phyloP scores from a whole-genome alignment of 2,329 filamentous ascomycete species.

The Moelleriella libera region DNA sequence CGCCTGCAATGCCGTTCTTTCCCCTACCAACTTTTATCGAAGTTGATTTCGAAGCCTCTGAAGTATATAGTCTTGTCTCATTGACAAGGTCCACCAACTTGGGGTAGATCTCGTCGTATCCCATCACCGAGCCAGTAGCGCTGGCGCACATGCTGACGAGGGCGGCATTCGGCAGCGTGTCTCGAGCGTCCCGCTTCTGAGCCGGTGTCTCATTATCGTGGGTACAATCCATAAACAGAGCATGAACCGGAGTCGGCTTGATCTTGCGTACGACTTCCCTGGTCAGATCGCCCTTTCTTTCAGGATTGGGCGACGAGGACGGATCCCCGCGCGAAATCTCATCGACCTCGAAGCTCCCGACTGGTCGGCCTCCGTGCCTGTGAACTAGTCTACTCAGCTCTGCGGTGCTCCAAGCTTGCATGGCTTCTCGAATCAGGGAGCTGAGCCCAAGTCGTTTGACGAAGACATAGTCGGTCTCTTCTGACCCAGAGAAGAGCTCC shows the following conservation, averaged over 20 bases:
- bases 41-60: slow-evolving; percentile 49
- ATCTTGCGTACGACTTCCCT: slow-evolving; percentile 65
- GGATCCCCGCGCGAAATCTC: slow-evolving; percentile 55
- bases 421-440: slow-evolving; percentile 86
- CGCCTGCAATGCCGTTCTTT: slow-evolving; percentile 73
- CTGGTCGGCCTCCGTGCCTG: slow-evolving; percentile 81
- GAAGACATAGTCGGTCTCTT: slow-evolving; percentile 92
- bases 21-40: slow-evolving; percentile 52
- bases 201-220: slow-evolving; percentile 96
- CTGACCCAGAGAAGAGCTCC: slow-evolving; percentile 88
- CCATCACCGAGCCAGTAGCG: slow-evolving; percentile 91
- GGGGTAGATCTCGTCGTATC: slow-evolving; percentile 94
- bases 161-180: slow-evolving; percentile 87
- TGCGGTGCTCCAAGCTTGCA: slow-evolving; percentile 94
- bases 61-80: slow-evolving; percentile 73
- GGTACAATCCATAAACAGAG: slow-evolving; percentile 97
- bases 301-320: slow-evolving; percentile 12
- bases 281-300: slow-evolving; percentile 20
- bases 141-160: slow-evolving; percentile 93
- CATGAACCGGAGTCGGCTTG: slow-evolving; percentile 78
- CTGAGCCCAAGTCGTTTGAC: slow-evolving; percentile 85
- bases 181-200: slow-evolving; percentile 85
- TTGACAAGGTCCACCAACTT: slow-evolving; percentile 84
- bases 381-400: slow-evolving; percentile 90
- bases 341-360: slow-evolving; percentile 94